Conservation (phyloP, 1,139 yeast species). For the Pichia norvegensis region DNA sequence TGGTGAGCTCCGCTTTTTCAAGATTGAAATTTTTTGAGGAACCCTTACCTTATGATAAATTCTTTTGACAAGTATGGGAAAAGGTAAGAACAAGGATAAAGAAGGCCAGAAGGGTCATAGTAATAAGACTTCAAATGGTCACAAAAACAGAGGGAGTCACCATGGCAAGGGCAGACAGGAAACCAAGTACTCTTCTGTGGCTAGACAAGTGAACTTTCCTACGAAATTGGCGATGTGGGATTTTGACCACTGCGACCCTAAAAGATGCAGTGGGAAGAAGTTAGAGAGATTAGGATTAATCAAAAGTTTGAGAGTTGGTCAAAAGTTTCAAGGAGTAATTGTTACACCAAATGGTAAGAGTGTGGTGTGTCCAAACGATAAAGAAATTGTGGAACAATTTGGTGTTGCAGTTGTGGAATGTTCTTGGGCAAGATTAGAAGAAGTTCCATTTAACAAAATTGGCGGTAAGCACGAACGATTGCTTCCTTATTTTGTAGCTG, state of each 20-base stretch:
- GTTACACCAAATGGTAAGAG: conserved; percentile 90
- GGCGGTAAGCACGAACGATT: conserved; percentile 88
- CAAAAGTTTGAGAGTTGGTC: conserved; percentile 73
- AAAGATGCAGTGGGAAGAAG: conserved; percentile 93
- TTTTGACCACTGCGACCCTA: conserved; percentile 97
- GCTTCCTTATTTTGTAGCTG: conserved; percentile 88
- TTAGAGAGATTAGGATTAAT: conserved; percentile 83
- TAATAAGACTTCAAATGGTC: conserved; percentile 47
- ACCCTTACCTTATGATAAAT: neutral
- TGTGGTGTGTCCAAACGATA: conserved; percentile 87
- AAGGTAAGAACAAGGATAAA: conserved; percentile 54
- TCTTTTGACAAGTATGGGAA: conserved; percentile 40
- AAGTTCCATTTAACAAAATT: conserved; percentile 85
- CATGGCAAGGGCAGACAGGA: conserved; percentile 44
- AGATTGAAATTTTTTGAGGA: neutral
- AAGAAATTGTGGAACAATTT: conserved; percentile 60
- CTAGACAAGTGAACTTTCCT: conserved; percentile 40
- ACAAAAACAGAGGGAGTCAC: conserved; percentile 44
- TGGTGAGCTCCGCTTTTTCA: neutral
- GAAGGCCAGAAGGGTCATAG: conserved; percentile 31
- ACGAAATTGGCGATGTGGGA: conserved; percentile 87
- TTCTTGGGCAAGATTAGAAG: conserved; percentile 95
- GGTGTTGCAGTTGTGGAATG: conserved; percentile 98
- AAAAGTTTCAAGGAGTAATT: conserved; percentile 82
- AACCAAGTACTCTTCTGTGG: conserved; percentile 22